A percentile compares a stretch with the other conserved stretches of the same genome.
Evolutionary conservation across 2,329 filamentous ascomycete species (phyloP).

Genomic region (Colletotrichum simmondsii): DNA sequence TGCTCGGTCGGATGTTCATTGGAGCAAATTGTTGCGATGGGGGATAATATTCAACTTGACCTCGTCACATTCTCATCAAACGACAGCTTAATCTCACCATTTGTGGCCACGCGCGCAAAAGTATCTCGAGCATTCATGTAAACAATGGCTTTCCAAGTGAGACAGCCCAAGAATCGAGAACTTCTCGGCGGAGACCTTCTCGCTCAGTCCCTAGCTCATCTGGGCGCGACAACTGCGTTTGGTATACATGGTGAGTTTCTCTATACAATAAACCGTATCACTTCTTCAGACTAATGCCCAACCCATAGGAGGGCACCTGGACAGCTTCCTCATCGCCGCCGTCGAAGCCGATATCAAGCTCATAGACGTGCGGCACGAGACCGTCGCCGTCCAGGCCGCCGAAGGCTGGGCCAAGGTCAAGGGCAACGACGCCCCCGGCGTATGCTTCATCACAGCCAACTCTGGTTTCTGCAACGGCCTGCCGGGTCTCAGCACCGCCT

Average conservation of each 20-base stretch:
- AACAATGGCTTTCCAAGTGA: conserved; percentile 9
- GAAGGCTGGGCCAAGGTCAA: conserved; percentile 24
- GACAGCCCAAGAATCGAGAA: conserved; percentile 8
- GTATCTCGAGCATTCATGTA: not conserved
- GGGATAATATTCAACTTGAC: not conserved
- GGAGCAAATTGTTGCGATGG: not conserved
- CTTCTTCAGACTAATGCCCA: not conserved
- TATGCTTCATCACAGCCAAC: conserved; percentile 25
- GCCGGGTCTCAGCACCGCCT: conserved; percentile 13
- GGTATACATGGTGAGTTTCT: conserved; percentile 1
- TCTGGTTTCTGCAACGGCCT: conserved; percentile 18
- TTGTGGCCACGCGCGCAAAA: not conserved
- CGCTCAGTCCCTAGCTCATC: conserved; percentile 10
- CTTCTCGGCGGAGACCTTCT: conserved; percentile 17
- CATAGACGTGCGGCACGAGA: conserved; percentile 21
- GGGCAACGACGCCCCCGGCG: conserved; percentile 1
- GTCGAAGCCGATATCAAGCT: conserved; percentile 26
- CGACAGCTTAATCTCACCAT: not conserved
- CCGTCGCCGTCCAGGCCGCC: conserved; percentile 20
- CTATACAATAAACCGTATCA: not conserved
- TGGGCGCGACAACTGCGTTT: conserved; percentile 13
- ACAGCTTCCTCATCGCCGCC: conserved; percentile 18
- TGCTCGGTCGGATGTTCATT: not conserved
- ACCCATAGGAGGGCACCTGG: conserved; percentile 8
- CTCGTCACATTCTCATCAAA: not conserved